Evolutionary conservation across 495 filamentous ascomycete species (phyloP).

Genomic region (Cenococcum geophilum): DNA sequence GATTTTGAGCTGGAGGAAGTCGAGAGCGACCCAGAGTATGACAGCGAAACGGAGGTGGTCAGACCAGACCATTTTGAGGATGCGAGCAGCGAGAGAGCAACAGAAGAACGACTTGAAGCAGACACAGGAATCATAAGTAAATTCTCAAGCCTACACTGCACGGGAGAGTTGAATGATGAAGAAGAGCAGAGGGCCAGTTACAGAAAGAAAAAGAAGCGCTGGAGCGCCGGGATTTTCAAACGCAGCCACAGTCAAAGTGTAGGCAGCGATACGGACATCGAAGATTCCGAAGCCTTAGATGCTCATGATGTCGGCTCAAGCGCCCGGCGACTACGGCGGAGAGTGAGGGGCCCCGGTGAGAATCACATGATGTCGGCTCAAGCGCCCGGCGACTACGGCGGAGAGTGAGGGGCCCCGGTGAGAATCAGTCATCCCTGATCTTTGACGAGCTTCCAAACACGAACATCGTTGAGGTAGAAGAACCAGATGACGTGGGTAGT

Average conservation of each 20-base stretch:
- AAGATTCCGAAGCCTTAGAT: slow-evolving; percentile 29
- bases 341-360: slow-evolving; percentile 31
- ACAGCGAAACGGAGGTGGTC: slow-evolving; percentile 35
- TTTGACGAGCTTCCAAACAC: slow-evolving; percentile 30
- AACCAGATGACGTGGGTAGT: slow-evolving; percentile 23
- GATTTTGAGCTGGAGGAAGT: slow-evolving; percentile 35
- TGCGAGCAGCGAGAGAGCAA: slow-evolving; percentile 27
- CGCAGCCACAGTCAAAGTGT: slow-evolving; percentile 35
- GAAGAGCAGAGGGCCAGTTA: slow-evolving; percentile 25
- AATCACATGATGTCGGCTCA: slow-evolving; percentile 27
- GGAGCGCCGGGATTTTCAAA: slow-evolving; percentile 36
- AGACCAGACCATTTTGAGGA: slow-evolving; percentile 37
- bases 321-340: slow-evolving; percentile 32
- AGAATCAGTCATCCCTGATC: slow-evolving; percentile 26
- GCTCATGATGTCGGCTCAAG: slow-evolving; percentile 28
- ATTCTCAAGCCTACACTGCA: slow-evolving; percentile 24
- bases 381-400: slow-evolving; percentile 34
- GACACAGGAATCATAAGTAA: slow-evolving; percentile 20
- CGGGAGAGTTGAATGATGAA: slow-evolving; percentile 22
- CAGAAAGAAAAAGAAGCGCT: slow-evolving; percentile 32
- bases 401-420: slow-evolving; percentile 28
- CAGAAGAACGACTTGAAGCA: slow-evolving; percentile 10
- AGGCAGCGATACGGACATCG: slow-evolving; percentile 33
- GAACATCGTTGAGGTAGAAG: slow-evolving; percentile 31
- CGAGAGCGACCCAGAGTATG: slow-evolving; percentile 32